These are phyloP conservation scores for Hansfordia pulvinata DNA, from an alignment of 2,329 filamentous ascomycete genomes.

Conservation along the genomic window DNA sequence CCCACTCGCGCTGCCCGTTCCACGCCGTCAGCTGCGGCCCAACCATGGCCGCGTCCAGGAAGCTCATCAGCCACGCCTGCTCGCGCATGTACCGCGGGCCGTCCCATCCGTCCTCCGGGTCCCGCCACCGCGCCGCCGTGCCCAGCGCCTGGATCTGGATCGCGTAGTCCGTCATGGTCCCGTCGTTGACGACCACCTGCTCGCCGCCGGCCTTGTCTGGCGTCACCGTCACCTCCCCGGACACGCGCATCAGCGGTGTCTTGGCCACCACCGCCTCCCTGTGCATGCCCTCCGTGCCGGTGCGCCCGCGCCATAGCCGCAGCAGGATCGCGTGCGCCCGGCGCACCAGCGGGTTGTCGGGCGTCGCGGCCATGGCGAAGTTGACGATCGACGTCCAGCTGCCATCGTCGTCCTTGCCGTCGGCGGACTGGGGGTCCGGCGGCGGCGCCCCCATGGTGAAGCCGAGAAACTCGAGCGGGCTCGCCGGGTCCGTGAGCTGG, in stretches of 20 bases:
- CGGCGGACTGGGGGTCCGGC: too few species aligned
- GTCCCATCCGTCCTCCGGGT: slow-evolving; percentile 31
- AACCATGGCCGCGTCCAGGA: slow-evolving; percentile 28
- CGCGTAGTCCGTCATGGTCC: slow-evolving; percentile 34
- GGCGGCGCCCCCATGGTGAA: slow-evolving; percentile 25
- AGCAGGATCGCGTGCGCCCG: slow-evolving; percentile 31
- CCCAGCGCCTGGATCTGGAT: slow-evolving; percentile 34
- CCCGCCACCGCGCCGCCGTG: slow-evolving; percentile 31
- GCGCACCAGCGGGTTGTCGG: slow-evolving; percentile 26
- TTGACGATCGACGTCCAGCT: slow-evolving; percentile 25
- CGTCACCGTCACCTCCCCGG: too few species aligned
- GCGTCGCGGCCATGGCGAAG: slow-evolving; percentile 25
- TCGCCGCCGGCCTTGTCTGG: slow-evolving; percentile 11
- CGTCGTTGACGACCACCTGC: slow-evolving; percentile 20
- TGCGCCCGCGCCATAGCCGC: slow-evolving; percentile 31
- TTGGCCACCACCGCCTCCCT: slow-evolving; percentile 26
- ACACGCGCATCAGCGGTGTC: slow-evolving; percentile 16
- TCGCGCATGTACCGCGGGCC: slow-evolving; percentile 31
- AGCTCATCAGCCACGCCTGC: slow-evolving; percentile 29
- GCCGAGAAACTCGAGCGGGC: slow-evolving; percentile 26
- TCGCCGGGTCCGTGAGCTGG: slow-evolving; percentile 25
- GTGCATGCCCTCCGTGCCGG: slow-evolving; percentile 30
- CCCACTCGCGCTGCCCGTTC: slow-evolving; percentile 28
- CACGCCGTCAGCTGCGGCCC: slow-evolving; percentile 33
- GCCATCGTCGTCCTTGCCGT: slow-evolving; percentile 10